Evolutionary conservation across 257 asterid genomes (phyloP), one percentile per base, ranked within the genome.

Genomic region (Salvia splendens): DNA sequence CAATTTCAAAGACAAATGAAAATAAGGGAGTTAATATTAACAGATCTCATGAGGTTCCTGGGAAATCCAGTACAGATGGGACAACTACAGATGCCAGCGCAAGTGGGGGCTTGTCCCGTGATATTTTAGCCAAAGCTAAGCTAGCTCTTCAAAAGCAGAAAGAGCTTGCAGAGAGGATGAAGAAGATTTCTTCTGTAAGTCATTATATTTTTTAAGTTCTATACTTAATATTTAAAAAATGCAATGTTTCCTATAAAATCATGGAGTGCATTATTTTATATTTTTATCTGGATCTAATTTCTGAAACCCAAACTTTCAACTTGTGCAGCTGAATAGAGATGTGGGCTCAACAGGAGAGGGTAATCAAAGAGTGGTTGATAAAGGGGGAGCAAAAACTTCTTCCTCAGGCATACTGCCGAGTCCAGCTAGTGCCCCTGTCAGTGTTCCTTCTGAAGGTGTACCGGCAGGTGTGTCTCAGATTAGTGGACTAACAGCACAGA

Each of bases 11-110:
- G 88, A 87, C 94, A 87, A 88, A 88, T 87, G 96, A 94, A 94
- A 94, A 87, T 90, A 91, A 85, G 93, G 95, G 96, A 90, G 95
- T 85, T 94, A 91, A 86, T 91, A 80, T 62, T 88, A 88, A 78
- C 96, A 83, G 97, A 88, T 88, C 86, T 94, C 91, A 94, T 88
- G 96, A 84, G 99, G 96, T 85, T 91, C 92, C 91, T 91, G 99
- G 96, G 95, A 88, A 90, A 86, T 88, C 89, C 78, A 91, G 97
- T 91, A 91, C 99, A 88, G 99, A 90, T 91, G 91, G 89, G 84
- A 80, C 84, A 75, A 79, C 89, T 85, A 68, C 86, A 67, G 87
- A 78, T 79, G 86, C 83, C 59, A 87, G 89, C 82, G 87, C 83
- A 87, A 77, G 79, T 80, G 87, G 81, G 69, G 92, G 82, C 71